phyloP scores from a whole-genome alignment of 2,329 filamentous ascomycete genomes.

The Pseudonectria foliicola region DNA sequence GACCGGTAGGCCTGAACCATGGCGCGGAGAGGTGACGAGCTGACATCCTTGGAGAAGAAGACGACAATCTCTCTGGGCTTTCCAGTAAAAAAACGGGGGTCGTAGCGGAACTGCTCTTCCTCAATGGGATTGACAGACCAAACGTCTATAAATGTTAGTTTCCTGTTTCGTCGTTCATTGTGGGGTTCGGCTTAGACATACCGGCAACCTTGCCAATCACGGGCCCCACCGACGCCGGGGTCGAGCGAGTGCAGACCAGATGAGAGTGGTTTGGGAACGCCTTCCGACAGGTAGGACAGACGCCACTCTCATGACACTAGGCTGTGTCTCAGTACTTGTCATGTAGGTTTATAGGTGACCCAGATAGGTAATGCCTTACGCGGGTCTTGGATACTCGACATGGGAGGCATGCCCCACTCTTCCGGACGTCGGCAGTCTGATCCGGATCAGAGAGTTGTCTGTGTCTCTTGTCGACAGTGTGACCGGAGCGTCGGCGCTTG shows the following conservation, averaged over 20 bases:
- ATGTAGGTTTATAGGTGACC: slow-evolving; percentile 10
- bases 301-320: slow-evolving; percentile 34
- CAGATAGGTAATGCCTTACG: slow-evolving; percentile 30
- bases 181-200: slow-evolving; percentile 22
- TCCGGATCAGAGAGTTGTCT: slow-evolving; percentile 32
- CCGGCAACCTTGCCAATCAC: slow-evolving; percentile 32
- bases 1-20: slow-evolving; percentile 32
- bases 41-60: slow-evolving; percentile 27
- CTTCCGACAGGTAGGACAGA: slow-evolving; percentile 35
- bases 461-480: slow-evolving; percentile 28
- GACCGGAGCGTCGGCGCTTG: slow-evolving; percentile 30
- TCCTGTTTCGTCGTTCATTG: too few relatives aligned
- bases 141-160: slow-evolving; percentile 27
- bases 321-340: slow-evolving; percentile 19
- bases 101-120: slow-evolving; percentile 27
- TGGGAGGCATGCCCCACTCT: slow-evolving; percentile 40
- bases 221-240: slow-evolving; percentile 30
- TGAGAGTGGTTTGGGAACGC: slow-evolving; percentile 34
- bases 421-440: slow-evolving; percentile 43
- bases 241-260: slow-evolving; percentile 32
- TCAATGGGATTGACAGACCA: slow-evolving; percentile 29
- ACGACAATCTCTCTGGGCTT: slow-evolving; percentile 30
- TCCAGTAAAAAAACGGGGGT: slow-evolving; percentile 30
- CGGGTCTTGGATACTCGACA: slow-evolving; percentile 42
- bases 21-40: slow-evolving; percentile 33